Evolutionary conservation across 306 rosid genomes (phyloP).

Genomic region (Pueraria montana): DNA sequence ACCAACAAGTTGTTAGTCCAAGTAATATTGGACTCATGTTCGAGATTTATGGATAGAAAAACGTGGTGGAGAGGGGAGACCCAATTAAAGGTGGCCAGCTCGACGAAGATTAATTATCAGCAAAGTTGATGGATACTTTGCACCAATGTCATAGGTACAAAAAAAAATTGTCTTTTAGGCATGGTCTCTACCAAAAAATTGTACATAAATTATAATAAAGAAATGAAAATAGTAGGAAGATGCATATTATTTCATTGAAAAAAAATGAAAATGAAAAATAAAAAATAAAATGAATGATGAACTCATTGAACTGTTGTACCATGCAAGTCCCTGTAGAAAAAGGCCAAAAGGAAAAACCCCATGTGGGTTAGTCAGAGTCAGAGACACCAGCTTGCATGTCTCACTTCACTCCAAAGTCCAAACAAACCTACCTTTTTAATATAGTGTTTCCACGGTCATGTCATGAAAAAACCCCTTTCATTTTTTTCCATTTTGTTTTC

Average conservation of each 20-base stretch:
- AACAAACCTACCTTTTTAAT: background rate
- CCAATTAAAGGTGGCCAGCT: no score
- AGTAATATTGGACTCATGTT: no score
- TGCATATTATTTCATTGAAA: background rate
- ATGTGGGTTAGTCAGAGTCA: constrained; percentile 4
- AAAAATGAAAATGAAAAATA: background rate
- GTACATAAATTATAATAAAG: background rate
- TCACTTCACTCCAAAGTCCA: constrained; percentile 8
- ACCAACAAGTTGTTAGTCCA: no score
- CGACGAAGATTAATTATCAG: no score
- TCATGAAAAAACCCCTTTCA: background rate
- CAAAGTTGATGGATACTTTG: no score
- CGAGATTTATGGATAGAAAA: no score
- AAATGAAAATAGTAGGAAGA: background rate
- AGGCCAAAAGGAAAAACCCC: background rate
- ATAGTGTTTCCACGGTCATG: background rate
- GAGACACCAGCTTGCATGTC: constrained; percentile 3
- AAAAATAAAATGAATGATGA: background rate
- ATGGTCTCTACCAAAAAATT: no score
- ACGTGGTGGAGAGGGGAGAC: no score
- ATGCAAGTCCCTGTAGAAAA: background rate
- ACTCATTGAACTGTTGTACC: background rate
- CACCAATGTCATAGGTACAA: no score
- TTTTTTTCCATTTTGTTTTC: background rate
- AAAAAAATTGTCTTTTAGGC: no score